Evolutionary conservation across 1,284 basidiomycete genomes (phyloP).

Genomic region (Omphalotus olearius): DNA sequence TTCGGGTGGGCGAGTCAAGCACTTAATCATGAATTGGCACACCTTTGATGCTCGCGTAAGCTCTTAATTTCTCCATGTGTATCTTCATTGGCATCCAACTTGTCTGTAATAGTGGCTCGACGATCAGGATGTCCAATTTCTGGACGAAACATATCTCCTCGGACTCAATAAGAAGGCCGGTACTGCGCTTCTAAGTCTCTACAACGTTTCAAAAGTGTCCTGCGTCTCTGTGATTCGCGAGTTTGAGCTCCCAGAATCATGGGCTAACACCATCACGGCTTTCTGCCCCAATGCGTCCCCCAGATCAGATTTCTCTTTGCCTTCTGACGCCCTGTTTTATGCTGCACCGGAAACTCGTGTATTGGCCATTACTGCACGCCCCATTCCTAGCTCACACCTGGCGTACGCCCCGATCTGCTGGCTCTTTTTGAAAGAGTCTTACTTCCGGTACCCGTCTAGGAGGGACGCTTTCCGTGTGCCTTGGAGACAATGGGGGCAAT

Average conservation of each 20-base stretch:
- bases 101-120: conserved; percentile 36
- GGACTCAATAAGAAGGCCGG: conserved; percentile 32
- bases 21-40: conserved; percentile 43
- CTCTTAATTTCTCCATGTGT: neutral
- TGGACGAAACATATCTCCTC: conserved; percentile 38
- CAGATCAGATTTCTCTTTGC: conserved; percentile 26
- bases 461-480: conserved; percentile 33
- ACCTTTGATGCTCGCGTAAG: conserved; percentile 39
- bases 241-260: conserved; percentile 42
- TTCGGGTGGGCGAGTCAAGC: conserved; percentile 32
- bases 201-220: conserved; percentile 38
- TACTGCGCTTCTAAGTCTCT: conserved; percentile 33
- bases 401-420: conserved; percentile 28
- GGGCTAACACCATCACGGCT: conserved; percentile 33
- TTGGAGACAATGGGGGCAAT: conserved; percentile 42
- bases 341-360: conserved; percentile 39
- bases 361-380: conserved; percentile 31
- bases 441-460: conserved; percentile 35
- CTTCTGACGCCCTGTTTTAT: conserved; percentile 38
- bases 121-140: conserved; percentile 38
- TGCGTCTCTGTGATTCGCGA: conserved; percentile 37
- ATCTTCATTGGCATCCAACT: neutral
- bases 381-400: conserved; percentile 16
- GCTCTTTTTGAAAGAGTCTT: conserved; percentile 42
- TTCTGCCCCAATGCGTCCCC: conserved; percentile 37